phyloP scores from a whole-genome alignment of 2,329 filamentous ascomycete genomes.

The Fusarium sp. region DNA sequence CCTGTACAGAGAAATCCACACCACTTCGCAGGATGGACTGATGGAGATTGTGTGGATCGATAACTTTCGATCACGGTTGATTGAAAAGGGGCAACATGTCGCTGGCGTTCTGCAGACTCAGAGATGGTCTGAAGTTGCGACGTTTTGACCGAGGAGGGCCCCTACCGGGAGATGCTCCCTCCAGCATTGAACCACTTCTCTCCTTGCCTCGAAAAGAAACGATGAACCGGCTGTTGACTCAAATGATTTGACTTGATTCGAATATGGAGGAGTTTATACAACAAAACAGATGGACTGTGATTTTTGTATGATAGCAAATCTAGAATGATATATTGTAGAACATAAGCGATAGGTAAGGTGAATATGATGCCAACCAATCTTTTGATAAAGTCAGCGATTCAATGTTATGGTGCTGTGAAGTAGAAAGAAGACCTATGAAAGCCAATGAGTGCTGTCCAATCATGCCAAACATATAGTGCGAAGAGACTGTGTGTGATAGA shows the following conservation, averaged over 20 bases:
- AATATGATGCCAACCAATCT: neutral
- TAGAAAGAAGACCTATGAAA: neutral
- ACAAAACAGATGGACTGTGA: constrained; percentile 1
- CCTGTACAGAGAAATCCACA: constrained; percentile 59
- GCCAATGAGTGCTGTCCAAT: too few relatives aligned
- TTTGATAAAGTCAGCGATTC: neutral
- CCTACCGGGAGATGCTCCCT: neutral
- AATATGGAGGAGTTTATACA: neutral
- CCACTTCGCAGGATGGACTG: constrained; percentile 56
- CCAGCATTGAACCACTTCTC: neutral
- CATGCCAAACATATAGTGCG: neutral
- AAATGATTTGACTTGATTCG: neutral
- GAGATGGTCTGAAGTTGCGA: constrained; percentile 57
- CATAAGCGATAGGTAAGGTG: too few relatives aligned
- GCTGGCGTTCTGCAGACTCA: constrained; percentile 56
- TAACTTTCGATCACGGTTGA: constrained; percentile 57
- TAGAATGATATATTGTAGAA: neutral
- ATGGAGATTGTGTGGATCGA: constrained; percentile 65
- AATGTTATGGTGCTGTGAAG: neutral
- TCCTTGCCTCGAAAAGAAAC: neutral
- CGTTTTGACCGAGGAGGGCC: constrained; percentile 35
- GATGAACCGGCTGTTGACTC: neutral
- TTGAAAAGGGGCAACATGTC: constrained; percentile 58
- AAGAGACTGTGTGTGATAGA: neutral
- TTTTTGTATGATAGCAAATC: neutral